Conservation (phyloP, 2,329 filamentous ascomycete genomes). For the Drechslerella stenobrocha region DNA sequence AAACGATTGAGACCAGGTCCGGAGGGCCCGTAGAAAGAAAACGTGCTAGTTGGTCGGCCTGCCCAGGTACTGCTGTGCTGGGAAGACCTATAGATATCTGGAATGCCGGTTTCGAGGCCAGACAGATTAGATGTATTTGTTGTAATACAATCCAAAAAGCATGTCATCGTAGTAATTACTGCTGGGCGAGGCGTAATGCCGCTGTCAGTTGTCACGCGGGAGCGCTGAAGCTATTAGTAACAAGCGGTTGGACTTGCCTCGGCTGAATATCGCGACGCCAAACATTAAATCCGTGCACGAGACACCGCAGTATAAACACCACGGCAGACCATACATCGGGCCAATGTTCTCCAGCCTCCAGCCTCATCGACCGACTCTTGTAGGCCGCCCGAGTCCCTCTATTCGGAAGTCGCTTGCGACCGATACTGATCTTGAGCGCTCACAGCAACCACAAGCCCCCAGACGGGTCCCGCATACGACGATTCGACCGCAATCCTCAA, state of each 20-base stretch:
- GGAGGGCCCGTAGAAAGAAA: slow-evolving; percentile 21
- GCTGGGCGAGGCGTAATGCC: no score
- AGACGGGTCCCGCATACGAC: slow-evolving; percentile 23
- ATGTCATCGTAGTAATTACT: no score
- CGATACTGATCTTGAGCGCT: background rate
- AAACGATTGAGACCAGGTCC: no score
- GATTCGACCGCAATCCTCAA: slow-evolving; percentile 23
- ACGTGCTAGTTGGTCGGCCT: background rate
- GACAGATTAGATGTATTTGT: no score
- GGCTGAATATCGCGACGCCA: no score
- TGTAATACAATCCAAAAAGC: slow-evolving; percentile 31
- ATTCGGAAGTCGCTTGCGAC: background rate
- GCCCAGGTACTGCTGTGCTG: slow-evolving; percentile 5
- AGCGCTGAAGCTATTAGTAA: no score
- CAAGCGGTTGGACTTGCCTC: no score
- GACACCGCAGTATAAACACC: background rate
- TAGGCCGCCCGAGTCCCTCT: background rate
- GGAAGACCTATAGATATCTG: slow-evolving; percentile 20
- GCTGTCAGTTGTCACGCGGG: slow-evolving; percentile 5
- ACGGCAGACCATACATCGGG: background rate
- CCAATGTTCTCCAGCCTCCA: slow-evolving; percentile 45
- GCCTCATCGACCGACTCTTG: slow-evolving; percentile 38
- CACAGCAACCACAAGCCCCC: slow-evolving; percentile 15
- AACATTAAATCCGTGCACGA: no score
- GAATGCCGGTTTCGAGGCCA: no score